Conservation (phyloP, 805 yeast species). For the Allodekkera sacchari region DNA sequence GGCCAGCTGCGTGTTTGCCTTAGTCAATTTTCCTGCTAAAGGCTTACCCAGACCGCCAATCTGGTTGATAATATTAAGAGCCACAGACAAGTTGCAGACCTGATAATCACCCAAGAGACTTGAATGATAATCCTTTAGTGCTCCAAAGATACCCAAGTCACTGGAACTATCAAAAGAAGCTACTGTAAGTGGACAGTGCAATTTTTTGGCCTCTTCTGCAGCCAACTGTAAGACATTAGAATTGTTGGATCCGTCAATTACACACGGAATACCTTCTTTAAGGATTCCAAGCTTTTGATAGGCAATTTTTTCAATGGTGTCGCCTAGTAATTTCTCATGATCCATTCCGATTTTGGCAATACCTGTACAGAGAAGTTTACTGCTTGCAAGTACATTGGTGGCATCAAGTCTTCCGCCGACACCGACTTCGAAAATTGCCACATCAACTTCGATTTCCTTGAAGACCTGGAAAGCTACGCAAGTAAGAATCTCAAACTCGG, state of each 20-base stretch:
- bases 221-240: conserved; percentile 42
- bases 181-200: conserved; percentile 27
- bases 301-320: conserved; percentile 58
- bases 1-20: conserved; percentile 37
- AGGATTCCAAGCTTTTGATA: conserved; percentile 82
- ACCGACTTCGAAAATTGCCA: conserved; percentile 91
- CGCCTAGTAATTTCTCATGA: conserved; percentile 73
- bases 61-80: conserved; percentile 46
- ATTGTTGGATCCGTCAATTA: conserved; percentile 64
- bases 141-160: conserved; percentile 5
- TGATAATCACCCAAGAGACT: conserved; percentile 65
- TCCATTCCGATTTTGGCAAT: conserved; percentile 83
- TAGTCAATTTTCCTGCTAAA: conserved; percentile 6
- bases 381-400: conserved; percentile 57
- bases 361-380: conserved; percentile 48
- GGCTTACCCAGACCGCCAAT: conserved; percentile 15
- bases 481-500: conserved; percentile 83
- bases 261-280: conserved; percentile 49
- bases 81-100: conserved; percentile 56
- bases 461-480: conserved; percentile 81
- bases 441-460: conserved; percentile 44
- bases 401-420: conserved; percentile 88
- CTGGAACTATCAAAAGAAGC: conserved; percentile 4
- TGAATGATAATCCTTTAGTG: conserved; percentile 9
- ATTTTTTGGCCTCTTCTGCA: conserved; percentile 23